Conservation (phyloP, 306 rosid genomes). For the Lathyrus oleraceus region DNA sequence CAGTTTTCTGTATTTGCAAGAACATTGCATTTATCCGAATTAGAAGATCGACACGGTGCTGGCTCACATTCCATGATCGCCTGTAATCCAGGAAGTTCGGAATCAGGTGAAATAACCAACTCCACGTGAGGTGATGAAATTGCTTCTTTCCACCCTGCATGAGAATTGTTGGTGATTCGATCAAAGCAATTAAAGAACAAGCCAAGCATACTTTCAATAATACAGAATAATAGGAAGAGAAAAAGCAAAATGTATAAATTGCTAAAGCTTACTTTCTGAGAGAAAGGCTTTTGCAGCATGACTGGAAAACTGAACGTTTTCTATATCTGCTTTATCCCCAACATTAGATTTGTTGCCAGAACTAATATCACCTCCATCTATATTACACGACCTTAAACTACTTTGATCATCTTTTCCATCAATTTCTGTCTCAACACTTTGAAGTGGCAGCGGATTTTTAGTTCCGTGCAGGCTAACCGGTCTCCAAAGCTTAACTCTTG, state of each 20-base stretch:
- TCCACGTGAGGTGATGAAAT: constrained; percentile 63
- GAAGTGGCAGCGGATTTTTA: constrained; percentile 47
- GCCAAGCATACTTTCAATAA: constrained; percentile 1
- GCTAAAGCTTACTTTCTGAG: constrained; percentile 60
- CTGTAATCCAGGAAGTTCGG: constrained; percentile 40
- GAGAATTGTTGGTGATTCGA: constrained; percentile 23
- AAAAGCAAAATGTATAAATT: background rate
- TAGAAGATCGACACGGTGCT: constrained; percentile 35
- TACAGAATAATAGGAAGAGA: background rate
- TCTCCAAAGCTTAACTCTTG: constrained; percentile 71
- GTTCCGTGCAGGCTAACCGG: constrained; percentile 63
- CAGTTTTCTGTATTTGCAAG: constrained; percentile 50
- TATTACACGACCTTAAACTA: constrained; percentile 40
- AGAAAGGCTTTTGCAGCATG: constrained; percentile 76
- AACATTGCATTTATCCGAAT: constrained; percentile 40
- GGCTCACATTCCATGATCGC: constrained; percentile 42
- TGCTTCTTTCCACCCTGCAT: constrained; percentile 94
- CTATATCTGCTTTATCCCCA: constrained; percentile 40
- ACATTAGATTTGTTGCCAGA: constrained; percentile 23
- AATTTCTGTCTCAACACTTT: constrained; percentile 47
- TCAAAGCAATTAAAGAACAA: constrained; percentile 25
- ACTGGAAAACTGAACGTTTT: constrained; percentile 46
- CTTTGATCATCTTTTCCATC: constrained; percentile 49
- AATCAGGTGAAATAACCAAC: constrained; percentile 55
- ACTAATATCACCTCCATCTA: constrained; percentile 39